These are phyloP conservation scores for Lentinula raphanica DNA, from an alignment of 768 basidiomycete species.

Conservation along the genomic window DNA sequence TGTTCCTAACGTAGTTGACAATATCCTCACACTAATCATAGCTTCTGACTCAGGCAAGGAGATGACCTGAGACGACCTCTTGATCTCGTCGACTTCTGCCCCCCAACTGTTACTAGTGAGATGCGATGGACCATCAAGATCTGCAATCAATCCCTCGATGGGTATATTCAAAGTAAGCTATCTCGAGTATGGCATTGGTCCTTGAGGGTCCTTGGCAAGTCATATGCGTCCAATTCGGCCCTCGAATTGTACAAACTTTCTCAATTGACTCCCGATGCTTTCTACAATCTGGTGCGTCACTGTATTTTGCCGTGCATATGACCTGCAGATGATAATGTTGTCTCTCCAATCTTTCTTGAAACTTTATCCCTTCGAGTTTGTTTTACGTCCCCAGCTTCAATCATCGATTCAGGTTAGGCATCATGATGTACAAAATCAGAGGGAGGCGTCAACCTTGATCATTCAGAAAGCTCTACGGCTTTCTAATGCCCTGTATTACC, in stretches of 20 bases:
- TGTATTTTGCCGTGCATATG: not conserved
- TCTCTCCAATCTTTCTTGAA: not conserved
- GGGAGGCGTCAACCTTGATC: conserved; percentile 1
- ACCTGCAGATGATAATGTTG: not conserved
- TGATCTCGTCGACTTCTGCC: not conserved
- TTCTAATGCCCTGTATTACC: not conserved
- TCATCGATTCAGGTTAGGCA: not conserved
- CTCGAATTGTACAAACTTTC: not conserved
- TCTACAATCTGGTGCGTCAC: not conserved
- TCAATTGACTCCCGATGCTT: not conserved
- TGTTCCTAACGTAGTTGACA: not conserved
- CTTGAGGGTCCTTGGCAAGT: not conserved
- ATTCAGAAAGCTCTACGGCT: not conserved
- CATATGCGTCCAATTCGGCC: not conserved
- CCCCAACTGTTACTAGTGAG: not conserved
- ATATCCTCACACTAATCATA: not conserved
- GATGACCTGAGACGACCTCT: not conserved
- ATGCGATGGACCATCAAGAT: not conserved
- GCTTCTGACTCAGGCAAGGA: not conserved
- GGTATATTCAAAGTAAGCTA: not conserved
- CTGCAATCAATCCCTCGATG: not conserved
- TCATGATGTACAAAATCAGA: not conserved
- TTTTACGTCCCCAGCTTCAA: not conserved
- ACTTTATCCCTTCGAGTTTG: not conserved
- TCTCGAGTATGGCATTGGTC: not conserved